phyloP scores from a whole-genome alignment of 129 eudicot species.

The Kitagawia praeruptora region DNA sequence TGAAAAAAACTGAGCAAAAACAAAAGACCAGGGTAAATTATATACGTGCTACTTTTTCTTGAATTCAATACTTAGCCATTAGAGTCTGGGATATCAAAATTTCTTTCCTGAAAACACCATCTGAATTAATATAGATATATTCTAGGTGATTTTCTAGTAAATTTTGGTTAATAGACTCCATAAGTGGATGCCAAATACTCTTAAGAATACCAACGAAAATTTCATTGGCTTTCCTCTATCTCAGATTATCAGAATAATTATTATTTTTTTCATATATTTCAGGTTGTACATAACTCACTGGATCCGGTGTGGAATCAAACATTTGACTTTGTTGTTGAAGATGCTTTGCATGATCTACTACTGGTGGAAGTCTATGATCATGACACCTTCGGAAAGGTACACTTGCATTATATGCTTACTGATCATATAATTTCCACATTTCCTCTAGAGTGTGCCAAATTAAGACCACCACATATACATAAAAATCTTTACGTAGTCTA shows the following conservation, averaged over 20 bases:
- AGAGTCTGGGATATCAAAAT: not conserved
- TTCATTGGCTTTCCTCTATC: not conserved
- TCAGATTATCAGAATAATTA: not conserved
- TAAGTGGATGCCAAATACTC: not conserved
- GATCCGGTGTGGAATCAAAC: conserved; percentile 98
- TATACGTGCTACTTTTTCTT: no score
- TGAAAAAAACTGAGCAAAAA: conserved; percentile 76
- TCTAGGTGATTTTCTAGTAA: not conserved
- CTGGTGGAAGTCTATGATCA: conserved; percentile 88
- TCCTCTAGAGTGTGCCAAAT: not conserved
- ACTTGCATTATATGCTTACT: not conserved
- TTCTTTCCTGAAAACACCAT: not conserved
- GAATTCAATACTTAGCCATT: not conserved
- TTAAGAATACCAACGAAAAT: not conserved
- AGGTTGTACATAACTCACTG: conserved; percentile 77
- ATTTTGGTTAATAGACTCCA: not conserved
- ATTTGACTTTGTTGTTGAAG: conserved; percentile 93
- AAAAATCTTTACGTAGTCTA: not conserved
- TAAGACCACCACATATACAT: not conserved
- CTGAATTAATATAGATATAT: not conserved
- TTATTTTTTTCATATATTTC: conserved; percentile 15
- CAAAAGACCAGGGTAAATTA: conserved; percentile 69
- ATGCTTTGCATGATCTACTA: conserved; percentile 78
- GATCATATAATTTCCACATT: not conserved
- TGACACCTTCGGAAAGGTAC: conserved; percentile 93